A percentile compares a stretch with the other conserved stretches of the same genome.
Evolutionary conservation across 1,284 basidiomycete species (phyloP).

Genomic region (Ceratorhiza oryzae-sativae): DNA sequence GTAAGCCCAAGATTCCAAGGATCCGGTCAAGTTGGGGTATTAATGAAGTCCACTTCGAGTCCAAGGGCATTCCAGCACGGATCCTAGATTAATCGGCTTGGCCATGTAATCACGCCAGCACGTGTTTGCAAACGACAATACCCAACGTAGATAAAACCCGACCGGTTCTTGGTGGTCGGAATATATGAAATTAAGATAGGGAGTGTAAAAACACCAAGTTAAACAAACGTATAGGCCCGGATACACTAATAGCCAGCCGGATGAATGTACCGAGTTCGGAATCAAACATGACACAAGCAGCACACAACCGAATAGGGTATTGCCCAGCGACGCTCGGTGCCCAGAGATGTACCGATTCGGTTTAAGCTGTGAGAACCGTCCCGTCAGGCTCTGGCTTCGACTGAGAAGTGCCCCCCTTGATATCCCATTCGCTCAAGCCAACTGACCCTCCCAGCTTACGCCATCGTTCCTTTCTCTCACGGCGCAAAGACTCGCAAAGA

Average conservation of each 20-base stretch:
- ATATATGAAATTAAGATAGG: neutral
- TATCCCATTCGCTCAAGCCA: conserved; percentile 76
- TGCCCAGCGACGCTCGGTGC: neutral
- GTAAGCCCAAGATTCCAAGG: too few species aligned
- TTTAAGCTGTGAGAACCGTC: neutral
- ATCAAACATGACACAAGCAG: neutral
- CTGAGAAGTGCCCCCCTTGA: conserved; percentile 45
- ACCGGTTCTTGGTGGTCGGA: neutral
- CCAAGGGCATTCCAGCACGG: too few species aligned
- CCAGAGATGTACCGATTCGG: neutral
- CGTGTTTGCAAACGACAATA: too few species aligned
- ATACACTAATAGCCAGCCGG: neutral
- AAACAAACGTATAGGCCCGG: neutral
- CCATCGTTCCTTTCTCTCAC: conserved; percentile 67
- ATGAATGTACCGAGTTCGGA: neutral
- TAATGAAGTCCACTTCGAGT: neutral
- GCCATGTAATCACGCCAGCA: too few species aligned
- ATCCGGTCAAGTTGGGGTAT: neutral
- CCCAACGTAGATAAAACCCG: neutral
- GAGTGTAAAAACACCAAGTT: neutral
- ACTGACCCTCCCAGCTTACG: conserved; percentile 65
- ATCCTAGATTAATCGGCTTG: too few species aligned
- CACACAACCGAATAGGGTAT: neutral
- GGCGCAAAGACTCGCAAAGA: conserved; percentile 61
- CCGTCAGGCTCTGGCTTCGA: neutral